Base-by-base conservation (phyloP, 805 yeast genomes). In the Blastobotrys peoriensis region DNA sequence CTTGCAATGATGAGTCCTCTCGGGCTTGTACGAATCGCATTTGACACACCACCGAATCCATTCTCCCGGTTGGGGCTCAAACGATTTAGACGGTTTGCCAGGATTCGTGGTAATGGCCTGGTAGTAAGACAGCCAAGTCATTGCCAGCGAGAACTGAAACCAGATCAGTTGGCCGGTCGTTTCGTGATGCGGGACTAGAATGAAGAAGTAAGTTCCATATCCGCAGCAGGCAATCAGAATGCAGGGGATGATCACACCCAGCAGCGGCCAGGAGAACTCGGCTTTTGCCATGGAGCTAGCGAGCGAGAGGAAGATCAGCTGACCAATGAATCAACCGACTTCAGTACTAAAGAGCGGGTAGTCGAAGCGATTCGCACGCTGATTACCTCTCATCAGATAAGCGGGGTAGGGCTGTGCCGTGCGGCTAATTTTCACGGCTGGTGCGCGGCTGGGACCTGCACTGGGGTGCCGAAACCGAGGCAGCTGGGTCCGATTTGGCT, bases 1-100 rank as follows among this genome's bases (percentile, higher is more conserved):
- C 54, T 82, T 82, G 61, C 96, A 88, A 65, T 88, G 96, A 59
- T 88, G 96, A 3, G 86, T 58, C 48, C 96, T 65, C 57, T 82
- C 91, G 0, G 96, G 96, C 59, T 88, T 88, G 63, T 74, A 79
- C 33, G 61, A 64, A 33, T 78, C 53, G 62, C 96, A 88, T 60
- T 85, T 86, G 45, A 70, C 64, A 59, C 96, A 87, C 72, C 78
- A 85, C 51, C 79, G 70, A 48, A 66, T 67, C 89, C 87, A 81
- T 49, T 73, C 75, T 1, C 67, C 70, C 2, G 61, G 52, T 1
- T 49, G 51, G 0, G 78, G 73, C n/a, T 61, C 47, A 56, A 69
- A 81, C 10, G 65, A 59, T 2, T 54, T 43, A 0, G 85, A 80
- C 0, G 93, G 83, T 0, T 71, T 57, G 0, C 97, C 97, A 0